Evolutionary conservation across 1,284 basidiomycete species (phyloP).

Genomic region (Ganoderma lucidum): DNA sequence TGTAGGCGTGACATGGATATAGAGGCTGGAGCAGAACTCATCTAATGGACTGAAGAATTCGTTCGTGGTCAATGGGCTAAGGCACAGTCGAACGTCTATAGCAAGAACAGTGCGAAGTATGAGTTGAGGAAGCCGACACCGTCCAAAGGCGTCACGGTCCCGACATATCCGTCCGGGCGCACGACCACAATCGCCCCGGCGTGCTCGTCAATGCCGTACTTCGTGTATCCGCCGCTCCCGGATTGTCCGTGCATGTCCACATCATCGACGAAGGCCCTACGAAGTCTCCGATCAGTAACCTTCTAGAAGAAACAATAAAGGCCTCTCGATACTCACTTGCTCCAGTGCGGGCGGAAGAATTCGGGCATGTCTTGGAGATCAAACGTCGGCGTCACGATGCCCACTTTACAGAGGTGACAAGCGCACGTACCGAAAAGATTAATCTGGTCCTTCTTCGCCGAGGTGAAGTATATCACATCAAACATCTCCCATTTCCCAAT

Average conservation of each 20-base stretch:
- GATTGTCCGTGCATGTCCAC: constrained; percentile 40
- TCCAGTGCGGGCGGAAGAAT: constrained; percentile 1
- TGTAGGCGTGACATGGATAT: too few relatives aligned
- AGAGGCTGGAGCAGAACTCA: too few relatives aligned
- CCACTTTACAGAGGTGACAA: too few relatives aligned
- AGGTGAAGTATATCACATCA: constrained; percentile 61
- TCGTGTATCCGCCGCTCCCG: constrained; percentile 52
- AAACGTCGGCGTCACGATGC: not conserved
- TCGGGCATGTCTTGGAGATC: not conserved
- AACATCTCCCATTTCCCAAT: constrained; percentile 57
- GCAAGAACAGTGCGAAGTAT: constrained; percentile 58
- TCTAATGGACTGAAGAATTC: too few relatives aligned
- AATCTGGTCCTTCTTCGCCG: constrained; percentile 54
- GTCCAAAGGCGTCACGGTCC: constrained; percentile 60
- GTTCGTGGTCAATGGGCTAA: too few relatives aligned
- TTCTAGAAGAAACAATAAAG: constrained; percentile 2
- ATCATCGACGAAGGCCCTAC: constrained; percentile 45
- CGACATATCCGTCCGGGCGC: constrained; percentile 80
- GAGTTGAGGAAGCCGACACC: constrained; percentile 49
- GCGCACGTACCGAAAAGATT: constrained; percentile 45
- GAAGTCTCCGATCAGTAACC: not conserved
- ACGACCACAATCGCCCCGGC: constrained; percentile 69
- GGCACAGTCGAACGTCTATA: not conserved
- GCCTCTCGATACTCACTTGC: not conserved
- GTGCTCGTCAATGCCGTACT: constrained; percentile 60